phyloP scores from a whole-genome alignment of 306 rosid genomes.

The Ammopiptanthus mongolicus region DNA sequence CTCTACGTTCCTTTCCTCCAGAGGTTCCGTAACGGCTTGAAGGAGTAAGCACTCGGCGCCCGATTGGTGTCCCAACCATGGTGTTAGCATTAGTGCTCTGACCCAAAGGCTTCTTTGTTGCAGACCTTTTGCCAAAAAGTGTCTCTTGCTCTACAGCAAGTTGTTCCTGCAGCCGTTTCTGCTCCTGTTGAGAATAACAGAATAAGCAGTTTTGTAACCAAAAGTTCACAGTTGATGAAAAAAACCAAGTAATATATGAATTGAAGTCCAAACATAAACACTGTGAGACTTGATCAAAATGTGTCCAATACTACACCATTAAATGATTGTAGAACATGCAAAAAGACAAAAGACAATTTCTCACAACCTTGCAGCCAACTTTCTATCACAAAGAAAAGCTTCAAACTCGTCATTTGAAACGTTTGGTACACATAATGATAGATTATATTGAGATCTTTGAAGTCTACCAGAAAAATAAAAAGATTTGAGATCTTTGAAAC shows the following conservation, averaged over 20 bases:
- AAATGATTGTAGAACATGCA: background rate
- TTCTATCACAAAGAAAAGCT: background rate
- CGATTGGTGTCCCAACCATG: conserved; percentile 55
- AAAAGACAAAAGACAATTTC: background rate
- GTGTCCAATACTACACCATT: background rate
- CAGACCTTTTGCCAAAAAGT: conserved; percentile 69
- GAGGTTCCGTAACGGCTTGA: conserved; percentile 50
- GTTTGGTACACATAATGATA: background rate
- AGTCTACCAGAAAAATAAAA: no score
- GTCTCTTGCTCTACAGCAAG: conserved; percentile 64
- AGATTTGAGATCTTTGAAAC: background rate
- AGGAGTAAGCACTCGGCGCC: conserved; percentile 51
- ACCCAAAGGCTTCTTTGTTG: conserved; percentile 69
- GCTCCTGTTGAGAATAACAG: conserved; percentile 48
- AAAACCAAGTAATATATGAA: background rate
- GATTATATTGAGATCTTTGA: background rate
- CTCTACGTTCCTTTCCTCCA: conserved; percentile 55
- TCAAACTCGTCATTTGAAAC: background rate
- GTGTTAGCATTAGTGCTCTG: conserved; percentile 54
- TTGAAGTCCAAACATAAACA: background rate
- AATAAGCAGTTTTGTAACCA: background rate
- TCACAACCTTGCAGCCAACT: background rate
- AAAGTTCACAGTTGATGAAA: background rate
- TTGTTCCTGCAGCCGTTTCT: conserved; percentile 68
- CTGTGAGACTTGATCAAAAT: background rate